phyloP scores from a whole-genome alignment of 2,329 filamentous ascomycete genomes.

The Thelonectria olida region DNA sequence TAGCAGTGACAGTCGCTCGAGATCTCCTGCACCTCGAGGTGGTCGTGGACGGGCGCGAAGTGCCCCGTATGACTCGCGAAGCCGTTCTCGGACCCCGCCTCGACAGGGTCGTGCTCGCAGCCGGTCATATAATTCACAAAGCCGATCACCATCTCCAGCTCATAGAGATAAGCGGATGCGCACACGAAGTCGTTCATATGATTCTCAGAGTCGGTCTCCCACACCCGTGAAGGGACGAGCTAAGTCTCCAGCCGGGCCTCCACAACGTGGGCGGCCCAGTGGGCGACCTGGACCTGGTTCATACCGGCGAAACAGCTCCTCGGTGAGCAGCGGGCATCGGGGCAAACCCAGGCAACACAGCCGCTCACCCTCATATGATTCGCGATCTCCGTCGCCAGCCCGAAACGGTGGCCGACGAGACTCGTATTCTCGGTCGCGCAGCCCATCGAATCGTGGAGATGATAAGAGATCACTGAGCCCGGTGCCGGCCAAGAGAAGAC shows the following conservation, averaged over 20 bases:
- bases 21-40: constrained; percentile 42
- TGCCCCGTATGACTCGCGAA: constrained; percentile 44
- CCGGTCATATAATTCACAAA: constrained; percentile 33
- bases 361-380: constrained; percentile 46
- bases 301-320: constrained; percentile 46
- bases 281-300: constrained; percentile 28
- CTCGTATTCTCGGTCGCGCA: constrained; percentile 38
- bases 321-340: constrained; percentile 41
- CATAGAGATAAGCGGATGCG: constrained; percentile 22
- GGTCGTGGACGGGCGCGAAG: constrained; percentile 40
- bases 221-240: constrained; percentile 34
- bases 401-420: constrained; percentile 34
- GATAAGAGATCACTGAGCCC: constrained; percentile 36
- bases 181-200: constrained; percentile 34
- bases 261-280: constrained; percentile 34
- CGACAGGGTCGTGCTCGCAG: constrained; percentile 32
- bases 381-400: constrained; percentile 39
- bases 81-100: constrained; percentile 42
- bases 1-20: constrained; percentile 39
- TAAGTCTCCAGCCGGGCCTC: constrained; percentile 34
- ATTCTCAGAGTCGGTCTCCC: constrained; percentile 35
- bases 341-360: constrained; percentile 35
- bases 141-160: constrained; percentile 33
- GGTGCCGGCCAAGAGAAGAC: constrained; percentile 42
- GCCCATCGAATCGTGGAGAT: constrained; percentile 29